phyloP scores from a whole-genome alignment of 352 stramenopile genomes.

The Phytophthora sp. region DNA sequence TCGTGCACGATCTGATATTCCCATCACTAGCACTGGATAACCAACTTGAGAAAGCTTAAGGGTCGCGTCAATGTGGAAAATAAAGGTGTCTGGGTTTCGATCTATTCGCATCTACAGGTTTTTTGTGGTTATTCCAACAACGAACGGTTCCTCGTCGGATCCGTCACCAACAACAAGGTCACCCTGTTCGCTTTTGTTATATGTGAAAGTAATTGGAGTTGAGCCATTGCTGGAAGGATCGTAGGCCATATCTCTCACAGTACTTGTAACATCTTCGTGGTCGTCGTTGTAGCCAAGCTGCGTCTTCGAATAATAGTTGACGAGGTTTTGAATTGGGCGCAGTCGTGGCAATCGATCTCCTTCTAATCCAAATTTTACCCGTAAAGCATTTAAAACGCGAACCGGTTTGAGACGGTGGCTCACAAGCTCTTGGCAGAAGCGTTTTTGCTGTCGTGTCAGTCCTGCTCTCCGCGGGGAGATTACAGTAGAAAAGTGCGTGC shows the following conservation, averaged over 20 bases:
- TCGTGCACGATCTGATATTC: slow-evolving; percentile 18
- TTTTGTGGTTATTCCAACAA: not conserved
- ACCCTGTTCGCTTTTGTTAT: not conserved
- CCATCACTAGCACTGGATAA: slow-evolving; percentile 15
- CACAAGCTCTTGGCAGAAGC: not conserved
- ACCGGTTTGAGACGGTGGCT: not conserved
- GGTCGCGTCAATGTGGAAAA: slow-evolving; percentile 21
- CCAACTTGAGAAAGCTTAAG: slow-evolving; percentile 17
- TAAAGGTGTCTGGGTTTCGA: not conserved
- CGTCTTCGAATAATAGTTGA: slow-evolving; percentile 4
- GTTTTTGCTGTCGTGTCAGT: not conserved
- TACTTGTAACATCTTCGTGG: not conserved
- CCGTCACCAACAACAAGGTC: not conserved
- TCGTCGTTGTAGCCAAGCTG: not conserved
- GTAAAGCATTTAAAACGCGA: not conserved
- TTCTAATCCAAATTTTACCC: slow-evolving; percentile 1
- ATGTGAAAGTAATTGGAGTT: not conserved
- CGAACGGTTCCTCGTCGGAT: slow-evolving; percentile 1
- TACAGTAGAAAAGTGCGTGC: not conserved
- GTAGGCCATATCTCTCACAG: not conserved
- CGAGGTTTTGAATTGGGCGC: slow-evolving; percentile 2
- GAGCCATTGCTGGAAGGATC: not conserved
- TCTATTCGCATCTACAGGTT: not conserved
- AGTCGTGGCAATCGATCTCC: not conserved
- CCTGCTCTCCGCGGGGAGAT: not conserved